A percentile compares a stretch with the other conserved stretches of the same genome.
phyloP scores from a whole-genome alignment of 768 basidiomycete genomes.

The Suillus clintonianus region DNA sequence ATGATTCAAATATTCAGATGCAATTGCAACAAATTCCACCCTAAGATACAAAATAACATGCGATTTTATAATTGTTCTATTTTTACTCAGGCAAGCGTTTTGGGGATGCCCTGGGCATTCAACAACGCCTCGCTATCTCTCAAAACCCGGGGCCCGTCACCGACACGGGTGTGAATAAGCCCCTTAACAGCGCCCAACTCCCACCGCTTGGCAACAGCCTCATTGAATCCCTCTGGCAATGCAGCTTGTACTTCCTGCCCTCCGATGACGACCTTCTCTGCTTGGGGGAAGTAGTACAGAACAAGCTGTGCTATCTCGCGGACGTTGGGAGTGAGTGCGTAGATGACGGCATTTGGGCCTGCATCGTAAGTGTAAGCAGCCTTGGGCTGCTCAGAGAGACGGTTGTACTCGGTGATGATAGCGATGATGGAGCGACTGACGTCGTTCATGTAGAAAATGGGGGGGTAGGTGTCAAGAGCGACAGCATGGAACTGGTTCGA shows the following conservation, averaged over 20 bases:
- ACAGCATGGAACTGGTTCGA: slow-evolving; percentile 99
- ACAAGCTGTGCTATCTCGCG: slow-evolving; percentile 77
- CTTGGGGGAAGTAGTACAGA: slow-evolving; percentile 84
- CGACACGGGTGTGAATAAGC: slow-evolving; percentile 90
- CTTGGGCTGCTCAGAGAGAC: slow-evolving; percentile 64
- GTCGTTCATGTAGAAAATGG: slow-evolving; percentile 99
- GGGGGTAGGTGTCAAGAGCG: slow-evolving; percentile 93
- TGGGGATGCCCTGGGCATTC: slow-evolving; percentile 69
- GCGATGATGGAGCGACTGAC: slow-evolving; percentile 92
- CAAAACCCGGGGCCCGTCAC: slow-evolving; percentile 84
- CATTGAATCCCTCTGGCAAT: slow-evolving; percentile 75
- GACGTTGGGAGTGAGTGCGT: slow-evolving; percentile 77
- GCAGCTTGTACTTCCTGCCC: slow-evolving; percentile 46
- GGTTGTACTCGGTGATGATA: slow-evolving; percentile 90
- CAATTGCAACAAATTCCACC: background rate
- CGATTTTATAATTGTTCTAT: background rate
- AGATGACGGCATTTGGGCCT: slow-evolving; percentile 98
- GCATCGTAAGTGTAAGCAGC: slow-evolving; percentile 99
- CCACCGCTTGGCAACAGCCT: slow-evolving; percentile 71
- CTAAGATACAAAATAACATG: background rate
- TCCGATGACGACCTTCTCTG: slow-evolving; percentile 49
- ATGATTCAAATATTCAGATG: background rate
- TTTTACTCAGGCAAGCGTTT: slow-evolving; percentile 38
- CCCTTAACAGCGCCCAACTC: slow-evolving; percentile 79
- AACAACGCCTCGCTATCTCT: slow-evolving; percentile 65